phyloP scores from a whole-genome alignment of 306 rosid species.

The Argentina anserina region DNA sequence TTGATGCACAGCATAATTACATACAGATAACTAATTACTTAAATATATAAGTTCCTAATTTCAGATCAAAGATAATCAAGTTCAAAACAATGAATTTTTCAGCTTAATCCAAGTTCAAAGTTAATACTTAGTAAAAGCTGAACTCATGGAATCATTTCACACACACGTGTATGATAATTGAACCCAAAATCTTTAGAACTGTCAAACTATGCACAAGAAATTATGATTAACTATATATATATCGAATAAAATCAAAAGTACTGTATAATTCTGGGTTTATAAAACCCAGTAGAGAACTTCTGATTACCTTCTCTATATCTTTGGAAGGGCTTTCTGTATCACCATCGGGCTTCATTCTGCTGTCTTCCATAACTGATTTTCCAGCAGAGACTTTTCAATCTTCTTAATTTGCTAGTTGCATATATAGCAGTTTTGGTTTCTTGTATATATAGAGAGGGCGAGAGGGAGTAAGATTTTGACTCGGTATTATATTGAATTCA shows the following conservation, averaged over 20 bases:
- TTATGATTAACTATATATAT: background rate
- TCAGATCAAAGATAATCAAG: background rate
- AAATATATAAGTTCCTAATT: background rate
- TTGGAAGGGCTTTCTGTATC: conserved; percentile 21
- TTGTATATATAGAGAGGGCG: conserved; percentile 11
- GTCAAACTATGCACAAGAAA: background rate
- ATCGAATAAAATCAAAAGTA: background rate
- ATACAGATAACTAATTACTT: background rate
- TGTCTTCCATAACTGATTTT: conserved; percentile 21
- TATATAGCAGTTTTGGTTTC: conserved; percentile 17
- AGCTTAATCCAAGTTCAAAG: background rate
- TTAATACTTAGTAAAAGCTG: background rate
- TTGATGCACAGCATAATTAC: background rate
- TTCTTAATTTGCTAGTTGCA: conserved; percentile 10
- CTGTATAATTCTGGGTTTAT: background rate
- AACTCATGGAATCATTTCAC: background rate
- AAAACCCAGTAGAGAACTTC: background rate
- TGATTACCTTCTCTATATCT: conserved; percentile 27
- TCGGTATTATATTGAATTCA: conserved; percentile 2
- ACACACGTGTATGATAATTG: background rate
- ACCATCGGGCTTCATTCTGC: conserved; percentile 14
- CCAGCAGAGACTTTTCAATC: conserved; percentile 17
- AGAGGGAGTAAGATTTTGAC: conserved; percentile 29
- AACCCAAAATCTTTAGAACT: background rate
- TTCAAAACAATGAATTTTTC: background rate